Evolutionary conservation across 176 grass and related monocot genomes (phyloP), one percentile per base, ranked within the genome.

Genomic region (Calamus simplicifolius): DNA sequence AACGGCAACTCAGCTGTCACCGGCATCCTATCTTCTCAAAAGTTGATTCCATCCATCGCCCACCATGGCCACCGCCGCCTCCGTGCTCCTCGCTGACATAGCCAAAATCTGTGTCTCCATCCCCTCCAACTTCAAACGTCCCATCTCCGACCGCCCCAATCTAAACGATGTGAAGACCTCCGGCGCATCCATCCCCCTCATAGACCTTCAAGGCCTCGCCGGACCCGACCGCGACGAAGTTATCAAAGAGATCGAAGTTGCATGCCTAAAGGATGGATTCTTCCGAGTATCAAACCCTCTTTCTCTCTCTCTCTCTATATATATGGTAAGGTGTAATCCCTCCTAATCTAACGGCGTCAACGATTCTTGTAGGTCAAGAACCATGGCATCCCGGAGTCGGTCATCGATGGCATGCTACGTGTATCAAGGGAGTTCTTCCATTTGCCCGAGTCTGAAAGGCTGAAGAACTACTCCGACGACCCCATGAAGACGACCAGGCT

Each of bases 381-480:
- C 28, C 92, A 96, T 29, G 86, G 83, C 14, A 88, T 96, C 49
- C 83, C 92, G 2, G 68, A 65, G 52, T 28, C 2, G 17, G 69
- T 90, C 4, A 73, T 85, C 23, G 43, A 72, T n/a, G 77, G 49
- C 57, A 91, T 96, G 80, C 68, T 96, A 53, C 50, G 69, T 29
- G 78, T 90, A 52, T 77, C 80, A 12, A 71, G 63, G 84, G 81
- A 90, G 56, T 96, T 96, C 92, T 96, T 96, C 76, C 92, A 87
- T 73, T 60, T 90, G 62, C 87, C 92, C 25, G 87, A 87, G 54
- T 75, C 75, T 17, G 92, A 96, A 72, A 75, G 92, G 80, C 51
- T 96, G 60, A 96, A 96, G 77, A 87, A 73, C 72, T 96, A 88
- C 62, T 97, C 92, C 16, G 87, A 97, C 52, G 92, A 97, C 54